A percentile compares a stretch with the other conserved stretches of the same genome.
Evolutionary conservation across 164 flowering plant species (phyloP).

Genomic region (Paratinospora sagittata): DNA sequence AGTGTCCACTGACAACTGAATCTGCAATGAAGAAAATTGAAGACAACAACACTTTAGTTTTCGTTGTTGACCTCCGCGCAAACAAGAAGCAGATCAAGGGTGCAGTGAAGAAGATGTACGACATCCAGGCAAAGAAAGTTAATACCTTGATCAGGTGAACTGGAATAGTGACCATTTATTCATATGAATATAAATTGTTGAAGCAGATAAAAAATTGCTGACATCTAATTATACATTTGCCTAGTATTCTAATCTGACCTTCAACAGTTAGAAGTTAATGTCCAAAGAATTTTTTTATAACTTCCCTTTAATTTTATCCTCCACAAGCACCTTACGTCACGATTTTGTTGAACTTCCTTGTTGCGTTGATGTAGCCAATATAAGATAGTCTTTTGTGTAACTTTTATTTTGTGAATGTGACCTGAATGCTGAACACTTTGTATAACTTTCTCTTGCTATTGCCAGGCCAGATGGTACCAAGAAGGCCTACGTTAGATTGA

Average conservation of each 20-base stretch:
- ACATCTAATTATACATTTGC: not conserved
- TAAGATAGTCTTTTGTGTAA: not conserved
- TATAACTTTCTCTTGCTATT: not conserved
- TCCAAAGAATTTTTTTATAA: too few species aligned
- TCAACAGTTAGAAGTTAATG: not conserved
- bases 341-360: not conserved
- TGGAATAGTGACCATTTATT: not conserved
- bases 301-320: too few species aligned
- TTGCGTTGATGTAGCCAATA: not conserved
- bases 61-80: constrained; percentile 68
- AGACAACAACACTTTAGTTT: constrained; percentile 70
- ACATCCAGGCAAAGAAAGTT: constrained; percentile 66
- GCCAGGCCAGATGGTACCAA: constrained; percentile 20
- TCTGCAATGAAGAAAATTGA: constrained; percentile 78
- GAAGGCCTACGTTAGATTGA: constrained; percentile 20
- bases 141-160: constrained; percentile 58
- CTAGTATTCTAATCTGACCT: not conserved
- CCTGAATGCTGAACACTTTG: not conserved
- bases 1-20: constrained; percentile 59
- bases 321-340: too few species aligned
- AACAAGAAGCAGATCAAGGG: constrained; percentile 65
- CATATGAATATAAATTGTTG: not conserved
- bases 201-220: not conserved
- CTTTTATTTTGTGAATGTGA: not conserved
- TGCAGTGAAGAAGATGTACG: constrained; percentile 74